phyloP scores from a whole-genome alignment of 2,329 filamentous ascomycete species.

The Niveomyces coronatus region DNA sequence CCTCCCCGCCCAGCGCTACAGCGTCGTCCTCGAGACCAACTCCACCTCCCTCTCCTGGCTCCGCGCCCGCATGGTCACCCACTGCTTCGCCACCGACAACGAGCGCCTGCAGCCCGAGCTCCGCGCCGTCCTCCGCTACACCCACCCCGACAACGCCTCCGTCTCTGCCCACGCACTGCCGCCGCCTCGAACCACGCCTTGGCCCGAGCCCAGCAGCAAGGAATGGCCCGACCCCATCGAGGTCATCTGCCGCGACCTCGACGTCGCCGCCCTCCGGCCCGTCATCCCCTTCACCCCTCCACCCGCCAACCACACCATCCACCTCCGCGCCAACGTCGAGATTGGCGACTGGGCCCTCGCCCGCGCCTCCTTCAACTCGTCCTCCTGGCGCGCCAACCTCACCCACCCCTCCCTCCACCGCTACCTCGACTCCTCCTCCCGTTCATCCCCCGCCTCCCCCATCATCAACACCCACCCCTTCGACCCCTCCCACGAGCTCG shows the following conservation, averaged over 20 bases:
- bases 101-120: conserved; percentile 20
- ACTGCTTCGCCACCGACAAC: conserved; percentile 27
- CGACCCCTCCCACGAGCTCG: conserved; percentile 25
- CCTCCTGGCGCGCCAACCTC: conserved; percentile 33
- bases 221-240: conserved; percentile 39
- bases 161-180: background rate
- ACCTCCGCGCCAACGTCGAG: conserved; percentile 43
- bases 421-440: conserved; percentile 17
- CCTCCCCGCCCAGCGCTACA: conserved; percentile 61
- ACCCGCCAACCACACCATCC: conserved; percentile 29
- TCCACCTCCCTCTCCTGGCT: conserved; percentile 52
- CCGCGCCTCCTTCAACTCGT: conserved; percentile 44
- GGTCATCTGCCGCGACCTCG: conserved; percentile 42
- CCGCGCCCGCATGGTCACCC: conserved; percentile 38
- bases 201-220: conserved; percentile 25
- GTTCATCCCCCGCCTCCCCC: conserved; percentile 12
- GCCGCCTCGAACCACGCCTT: background rate
- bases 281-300: conserved; percentile 25
- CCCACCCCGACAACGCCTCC: fast-evolving
- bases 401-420: conserved; percentile 27
- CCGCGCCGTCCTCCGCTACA: conserved; percentile 22
- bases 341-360: conserved; percentile 43
- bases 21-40: conserved; percentile 52
- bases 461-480: conserved; percentile 22
- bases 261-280: conserved; percentile 35